Evolutionary conservation across 208 protist genomes (phyloP), one percentile per base, ranked within the genome.

Genomic region (Leishmania mexicana): DNA sequence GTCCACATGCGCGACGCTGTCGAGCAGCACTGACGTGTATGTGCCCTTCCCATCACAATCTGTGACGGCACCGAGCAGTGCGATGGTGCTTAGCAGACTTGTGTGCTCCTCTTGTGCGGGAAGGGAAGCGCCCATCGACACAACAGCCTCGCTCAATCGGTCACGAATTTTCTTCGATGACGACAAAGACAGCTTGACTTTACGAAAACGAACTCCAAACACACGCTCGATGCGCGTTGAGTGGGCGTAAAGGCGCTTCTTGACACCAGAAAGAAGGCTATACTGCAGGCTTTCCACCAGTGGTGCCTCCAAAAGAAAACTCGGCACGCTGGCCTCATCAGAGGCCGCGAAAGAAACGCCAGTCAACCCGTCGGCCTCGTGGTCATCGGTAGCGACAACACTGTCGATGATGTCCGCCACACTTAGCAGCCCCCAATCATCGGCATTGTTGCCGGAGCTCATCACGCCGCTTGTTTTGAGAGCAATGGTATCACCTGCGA

Each of bases 351-450:
- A 60, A 54, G 71, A 51, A n/a, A 6, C 21, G 13, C 51, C 45
- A 21, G 71, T 73, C 28, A 28, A n/a, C 6, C n/a, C 42, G 15
- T 60, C 68, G 10, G 28, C 24, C 19, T 54, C 76, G 28, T 24
- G 24, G 4, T 81, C 81, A 60, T 93, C 90, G 67, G 88, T 77
- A 38, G 93, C 82, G 82, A 79, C 76, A 51, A 78, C 40, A 47
- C 78, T 76, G 57, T 78, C 78, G 47, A 85, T 68, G n/a, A 85
- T 80, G 45, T 96, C 93, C 11, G 93, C 89, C 45, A 96, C 86
- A 75, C 90, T 95, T 49, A 96, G 78, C 77, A 95, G 87, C 21
- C 91, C 93, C 93, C 93, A 95, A 75, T 95, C 90, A 64, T 86
- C 87, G 73, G 67, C 71, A 74, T 78, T 58, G 47, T 58, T 77